Conservation (phyloP, 192 early-diverging fungal species). For the Linnemannia hyalina region DNA sequence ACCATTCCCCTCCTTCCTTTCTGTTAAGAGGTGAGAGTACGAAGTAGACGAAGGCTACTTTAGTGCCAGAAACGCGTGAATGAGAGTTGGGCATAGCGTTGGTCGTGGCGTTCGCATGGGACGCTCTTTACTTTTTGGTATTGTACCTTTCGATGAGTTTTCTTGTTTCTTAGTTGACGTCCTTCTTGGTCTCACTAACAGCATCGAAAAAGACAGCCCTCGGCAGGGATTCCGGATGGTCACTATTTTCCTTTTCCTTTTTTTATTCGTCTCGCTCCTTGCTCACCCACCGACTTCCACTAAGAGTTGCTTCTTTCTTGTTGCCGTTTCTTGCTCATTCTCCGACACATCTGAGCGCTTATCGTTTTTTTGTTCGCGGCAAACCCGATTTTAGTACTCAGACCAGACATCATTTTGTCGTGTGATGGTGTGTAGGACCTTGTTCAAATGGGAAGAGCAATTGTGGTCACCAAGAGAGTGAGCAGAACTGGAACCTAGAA, state of each 20-base stretch:
- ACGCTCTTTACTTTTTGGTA: no score
- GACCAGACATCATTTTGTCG: background rate
- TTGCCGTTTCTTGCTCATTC: background rate
- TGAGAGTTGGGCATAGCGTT: no score
- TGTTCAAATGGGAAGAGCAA: no score
- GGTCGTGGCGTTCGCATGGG: no score
- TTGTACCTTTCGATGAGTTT: no score
- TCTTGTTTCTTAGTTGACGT: background rate
- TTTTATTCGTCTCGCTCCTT: background rate
- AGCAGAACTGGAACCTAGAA: no score
- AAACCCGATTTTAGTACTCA: background rate
- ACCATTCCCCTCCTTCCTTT: no score
- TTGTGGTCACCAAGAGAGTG: no score
- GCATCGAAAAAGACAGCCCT: background rate
- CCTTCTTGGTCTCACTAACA: background rate
- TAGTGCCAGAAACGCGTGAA: no score
- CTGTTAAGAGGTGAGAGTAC: no score
- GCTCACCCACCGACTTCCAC: background rate
- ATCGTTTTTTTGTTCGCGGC: background rate
- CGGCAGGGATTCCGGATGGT: conserved; percentile 2
- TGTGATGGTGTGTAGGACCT: background rate
- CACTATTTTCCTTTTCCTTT: background rate
- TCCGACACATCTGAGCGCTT: background rate
- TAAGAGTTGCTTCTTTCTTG: background rate
- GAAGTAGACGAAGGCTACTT: no score